Percentiles rank a stretch among this genome's conserved stretches.
Evolutionary conservation across 352 stramenopile species (phyloP).

Genomic region (Aphanomyces astaci): DNA sequence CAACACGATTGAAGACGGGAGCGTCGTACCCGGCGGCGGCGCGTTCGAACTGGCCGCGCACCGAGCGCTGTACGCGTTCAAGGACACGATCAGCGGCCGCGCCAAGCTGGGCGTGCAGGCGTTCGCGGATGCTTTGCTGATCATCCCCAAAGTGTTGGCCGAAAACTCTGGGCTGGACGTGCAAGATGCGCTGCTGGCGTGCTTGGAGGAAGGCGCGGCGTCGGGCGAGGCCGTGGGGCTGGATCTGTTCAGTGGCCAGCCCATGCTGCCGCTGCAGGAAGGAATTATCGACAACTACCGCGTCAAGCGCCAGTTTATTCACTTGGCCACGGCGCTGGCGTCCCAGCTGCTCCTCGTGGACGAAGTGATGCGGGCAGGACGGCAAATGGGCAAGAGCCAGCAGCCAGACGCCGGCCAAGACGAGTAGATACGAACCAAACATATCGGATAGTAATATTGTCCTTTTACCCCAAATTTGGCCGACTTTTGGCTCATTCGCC

Average conservation of each 20-base stretch:
- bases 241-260: constrained; percentile 93
- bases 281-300: constrained; percentile 98
- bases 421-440: neutral
- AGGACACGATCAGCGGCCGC: constrained; percentile 87
- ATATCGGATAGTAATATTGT: neutral
- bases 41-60: constrained; percentile 95
- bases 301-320: constrained; percentile 98
- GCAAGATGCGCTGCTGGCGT: constrained; percentile 94
- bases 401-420: neutral
- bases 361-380: constrained; percentile 98
- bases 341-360: constrained; percentile 98
- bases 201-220: constrained; percentile 93
- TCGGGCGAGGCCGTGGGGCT: constrained; percentile 90
- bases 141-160: constrained; percentile 97
- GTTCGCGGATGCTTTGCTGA: constrained; percentile 94
- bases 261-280: constrained; percentile 93
- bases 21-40: constrained; percentile 93
- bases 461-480: no score
- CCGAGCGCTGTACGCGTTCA: constrained; percentile 82
- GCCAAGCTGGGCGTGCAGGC: constrained; percentile 97
- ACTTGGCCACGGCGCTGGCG: constrained; percentile 96
- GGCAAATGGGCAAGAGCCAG: constrained; percentile 87
- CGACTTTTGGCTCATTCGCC: no score
- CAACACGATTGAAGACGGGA: constrained; percentile 96
- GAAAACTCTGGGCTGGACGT: constrained; percentile 82